phyloP scores from a whole-genome alignment of 805 yeast species.

The Naumovozyma dairenensis region DNA sequence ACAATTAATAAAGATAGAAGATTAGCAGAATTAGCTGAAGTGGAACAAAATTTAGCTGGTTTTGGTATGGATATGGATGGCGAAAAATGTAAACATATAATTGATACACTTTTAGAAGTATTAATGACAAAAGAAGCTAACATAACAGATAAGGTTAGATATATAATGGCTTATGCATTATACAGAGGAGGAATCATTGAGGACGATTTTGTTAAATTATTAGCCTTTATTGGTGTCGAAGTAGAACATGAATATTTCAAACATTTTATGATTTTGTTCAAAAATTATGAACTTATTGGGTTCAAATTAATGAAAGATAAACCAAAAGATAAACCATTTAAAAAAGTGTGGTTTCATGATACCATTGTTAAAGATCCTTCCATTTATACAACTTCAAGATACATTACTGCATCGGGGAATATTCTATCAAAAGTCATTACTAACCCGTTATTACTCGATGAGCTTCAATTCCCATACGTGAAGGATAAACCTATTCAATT shows the following conservation, averaged over 20 bases:
- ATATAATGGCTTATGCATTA: constrained; percentile 63
- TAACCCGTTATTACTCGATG: constrained; percentile 40
- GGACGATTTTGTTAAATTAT: constrained; percentile 60
- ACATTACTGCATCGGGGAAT: constrained; percentile 58
- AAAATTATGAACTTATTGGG: constrained; percentile 50
- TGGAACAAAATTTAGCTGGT: constrained; percentile 76
- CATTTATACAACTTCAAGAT: constrained; percentile 56
- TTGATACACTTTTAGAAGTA: constrained; percentile 49
- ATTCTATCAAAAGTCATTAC: constrained; percentile 42
- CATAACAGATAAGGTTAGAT: constrained; percentile 61
- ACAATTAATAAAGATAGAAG: constrained; percentile 46
- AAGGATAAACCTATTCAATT: constrained; percentile 60
- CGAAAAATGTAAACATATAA: constrained; percentile 45
- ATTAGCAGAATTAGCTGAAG: constrained; percentile 65
- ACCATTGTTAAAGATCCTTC: constrained; percentile 29
- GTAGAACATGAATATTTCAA: constrained; percentile 32
- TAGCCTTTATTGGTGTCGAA: constrained; percentile 41
- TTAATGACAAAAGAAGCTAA: constrained; percentile 42
- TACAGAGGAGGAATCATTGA: constrained; percentile 76
- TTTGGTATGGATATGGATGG: constrained; percentile 66
- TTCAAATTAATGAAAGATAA: constrained; percentile 40
- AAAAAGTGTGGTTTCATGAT: constrained; percentile 47
- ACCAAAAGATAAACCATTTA: constrained; percentile 35
- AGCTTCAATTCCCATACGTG: constrained; percentile 57
- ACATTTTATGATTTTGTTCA: constrained; percentile 43